phyloP scores from a whole-genome alignment of 441 rosid species.

The Melastoma candidum region DNA sequence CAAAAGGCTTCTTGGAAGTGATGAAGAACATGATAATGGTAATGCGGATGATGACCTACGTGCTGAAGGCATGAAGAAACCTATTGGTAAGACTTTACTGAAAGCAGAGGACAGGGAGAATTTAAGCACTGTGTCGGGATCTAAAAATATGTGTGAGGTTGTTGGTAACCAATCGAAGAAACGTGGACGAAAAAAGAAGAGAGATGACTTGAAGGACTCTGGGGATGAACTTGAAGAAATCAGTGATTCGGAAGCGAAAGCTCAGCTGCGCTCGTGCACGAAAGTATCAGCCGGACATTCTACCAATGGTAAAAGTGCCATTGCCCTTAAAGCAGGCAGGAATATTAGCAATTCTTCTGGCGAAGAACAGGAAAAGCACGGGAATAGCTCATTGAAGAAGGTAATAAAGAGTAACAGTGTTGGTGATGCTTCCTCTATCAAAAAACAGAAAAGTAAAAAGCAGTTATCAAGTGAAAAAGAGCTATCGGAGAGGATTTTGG shows the following conservation, averaged over 20 bases:
- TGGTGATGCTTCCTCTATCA: conserved; percentile 38
- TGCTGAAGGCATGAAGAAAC: conserved; percentile 37
- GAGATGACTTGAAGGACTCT: conserved; percentile 23
- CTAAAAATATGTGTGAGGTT: conserved; percentile 28
- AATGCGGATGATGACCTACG: conserved; percentile 27
- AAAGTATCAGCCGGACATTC: conserved; percentile 33
- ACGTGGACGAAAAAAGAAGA: conserved; percentile 13
- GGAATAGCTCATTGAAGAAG: conserved; percentile 47
- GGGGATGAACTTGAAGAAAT: conserved; percentile 39
- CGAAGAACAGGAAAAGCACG: conserved; percentile 46
- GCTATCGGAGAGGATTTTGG: conserved; percentile 27
- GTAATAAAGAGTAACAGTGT: conserved; percentile 28
- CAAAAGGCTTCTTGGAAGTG: conserved; percentile 24
- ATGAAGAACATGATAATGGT: conserved; percentile 22
- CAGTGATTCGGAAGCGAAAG: conserved; percentile 48
- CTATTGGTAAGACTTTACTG: conserved; percentile 17
- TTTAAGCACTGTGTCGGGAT: conserved; percentile 21
- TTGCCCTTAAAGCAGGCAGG: conserved; percentile 30
- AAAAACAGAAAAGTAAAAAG: conserved; percentile 45
- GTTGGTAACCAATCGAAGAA: conserved; percentile 34
- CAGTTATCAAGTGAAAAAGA: conserved; percentile 30
- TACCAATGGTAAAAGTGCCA: conserved; percentile 31
- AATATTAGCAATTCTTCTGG: conserved; percentile 34
- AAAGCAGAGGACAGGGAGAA: too few relatives aligned
- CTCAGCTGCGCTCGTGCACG: conserved; percentile 31